Percentiles rank a stretch among this genome's conserved stretches.
Evolutionary conservation across 495 filamentous ascomycete species (phyloP).

Genomic region (Letharia columbiana): DNA sequence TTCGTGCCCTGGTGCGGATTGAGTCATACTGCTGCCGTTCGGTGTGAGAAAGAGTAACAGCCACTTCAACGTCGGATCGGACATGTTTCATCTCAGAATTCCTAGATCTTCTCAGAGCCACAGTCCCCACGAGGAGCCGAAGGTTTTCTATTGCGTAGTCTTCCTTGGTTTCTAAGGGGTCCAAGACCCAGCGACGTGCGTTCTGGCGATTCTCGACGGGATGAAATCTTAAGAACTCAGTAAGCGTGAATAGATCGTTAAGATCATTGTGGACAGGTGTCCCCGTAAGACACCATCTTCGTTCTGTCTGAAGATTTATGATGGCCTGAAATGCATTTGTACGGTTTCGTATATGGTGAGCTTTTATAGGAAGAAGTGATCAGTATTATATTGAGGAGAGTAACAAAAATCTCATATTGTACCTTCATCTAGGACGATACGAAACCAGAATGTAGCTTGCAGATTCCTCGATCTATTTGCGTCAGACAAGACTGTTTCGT

Average conservation of each 20-base stretch:
- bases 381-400: not conserved
- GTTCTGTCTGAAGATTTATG: constrained; percentile 27
- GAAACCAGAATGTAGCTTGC: constrained; percentile 31
- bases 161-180: constrained; percentile 22
- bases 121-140: constrained; percentile 30
- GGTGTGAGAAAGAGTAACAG: constrained; percentile 1
- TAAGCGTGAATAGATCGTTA: constrained; percentile 40
- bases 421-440: constrained; percentile 42
- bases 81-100: not conserved
- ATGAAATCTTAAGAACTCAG: constrained; percentile 37
- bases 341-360: constrained; percentile 32
- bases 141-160: constrained; percentile 30
- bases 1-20: constrained; percentile 7
- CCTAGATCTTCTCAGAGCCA: constrained; percentile 35
- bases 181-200: constrained; percentile 30
- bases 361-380: constrained; percentile 20
- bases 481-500: constrained; percentile 32
- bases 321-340: constrained; percentile 29
- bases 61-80: constrained; percentile 3
- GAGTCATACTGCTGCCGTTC: constrained; percentile 11
- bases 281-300: constrained; percentile 42
- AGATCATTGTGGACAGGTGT: constrained; percentile 45
- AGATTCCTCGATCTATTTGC: constrained; percentile 22
- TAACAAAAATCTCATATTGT: not conserved
- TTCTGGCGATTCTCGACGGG: constrained; percentile 30